Conservation (phyloP, 148 eudicot species). For the Cornus kousa region DNA sequence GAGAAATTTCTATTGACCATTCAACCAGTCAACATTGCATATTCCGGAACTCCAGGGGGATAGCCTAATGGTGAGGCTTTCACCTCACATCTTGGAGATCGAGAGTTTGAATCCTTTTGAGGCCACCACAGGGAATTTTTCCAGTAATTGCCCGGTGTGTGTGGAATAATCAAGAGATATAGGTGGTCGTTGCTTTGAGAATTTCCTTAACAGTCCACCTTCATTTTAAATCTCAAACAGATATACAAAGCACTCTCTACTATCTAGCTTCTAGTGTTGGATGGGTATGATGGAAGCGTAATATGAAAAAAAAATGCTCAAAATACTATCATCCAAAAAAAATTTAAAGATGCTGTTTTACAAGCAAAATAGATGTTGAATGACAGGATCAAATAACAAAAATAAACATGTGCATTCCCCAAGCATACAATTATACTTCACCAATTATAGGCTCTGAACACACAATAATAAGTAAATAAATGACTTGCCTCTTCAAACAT, state of each 20-base stretch:
- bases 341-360: not conserved
- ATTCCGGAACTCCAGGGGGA: too few species aligned
- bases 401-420: not conserved
- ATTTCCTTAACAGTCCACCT: not conserved
- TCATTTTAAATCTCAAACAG: not conserved
- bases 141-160: too few species aligned
- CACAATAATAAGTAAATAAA: not conserved
- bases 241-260: not conserved
- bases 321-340: not conserved
- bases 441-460: not conserved
- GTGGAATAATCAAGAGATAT: not conserved
- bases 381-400: not conserved
- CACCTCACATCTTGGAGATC: too few species aligned
- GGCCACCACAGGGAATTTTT: too few species aligned
- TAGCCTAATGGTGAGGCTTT: too few species aligned
- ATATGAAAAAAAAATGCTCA: not conserved
- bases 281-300: not conserved
- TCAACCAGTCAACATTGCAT: too few species aligned
- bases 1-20: too few species aligned
- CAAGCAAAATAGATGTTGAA: not conserved
- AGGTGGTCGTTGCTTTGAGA: not conserved
- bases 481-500: constrained; percentile 70
- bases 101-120: too few species aligned
- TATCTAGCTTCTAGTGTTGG: not conserved
- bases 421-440: not conserved